These are phyloP conservation scores for Colletotrichum camelliae DNA, from an alignment of 2,329 filamentous ascomycete genomes.

Conservation along the genomic window DNA sequence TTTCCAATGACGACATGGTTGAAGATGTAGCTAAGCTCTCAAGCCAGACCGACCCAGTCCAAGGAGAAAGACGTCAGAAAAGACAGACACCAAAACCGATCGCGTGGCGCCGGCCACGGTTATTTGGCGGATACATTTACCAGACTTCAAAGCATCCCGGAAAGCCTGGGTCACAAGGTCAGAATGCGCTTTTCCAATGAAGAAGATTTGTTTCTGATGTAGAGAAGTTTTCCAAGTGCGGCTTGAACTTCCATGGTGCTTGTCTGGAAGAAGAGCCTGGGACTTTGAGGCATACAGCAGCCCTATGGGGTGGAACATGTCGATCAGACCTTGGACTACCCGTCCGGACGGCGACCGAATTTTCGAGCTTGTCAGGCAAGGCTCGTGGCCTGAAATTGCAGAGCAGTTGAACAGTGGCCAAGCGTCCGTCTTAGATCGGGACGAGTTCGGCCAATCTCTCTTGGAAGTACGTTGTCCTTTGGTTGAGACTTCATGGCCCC, in stretches of 20 bases:
- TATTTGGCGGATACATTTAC: background rate
- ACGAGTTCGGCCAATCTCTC: background rate
- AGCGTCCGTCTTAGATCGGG: background rate
- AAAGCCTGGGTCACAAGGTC: accelerated
- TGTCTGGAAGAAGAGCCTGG: background rate
- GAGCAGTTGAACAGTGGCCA: background rate
- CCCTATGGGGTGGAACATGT: background rate
- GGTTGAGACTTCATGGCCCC: background rate
- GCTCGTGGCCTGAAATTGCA: background rate
- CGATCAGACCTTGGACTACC: background rate
- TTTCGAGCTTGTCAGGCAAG: background rate
- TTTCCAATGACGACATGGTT: accelerated
- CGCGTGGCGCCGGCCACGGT: background rate
- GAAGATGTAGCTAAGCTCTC: background rate
- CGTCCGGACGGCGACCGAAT: background rate
- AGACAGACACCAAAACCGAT: background rate
- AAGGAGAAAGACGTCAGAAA: background rate
- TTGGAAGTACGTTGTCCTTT: background rate
- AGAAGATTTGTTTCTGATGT: accelerated
- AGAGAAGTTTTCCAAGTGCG: background rate
- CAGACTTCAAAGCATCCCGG: background rate
- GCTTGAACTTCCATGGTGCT: background rate
- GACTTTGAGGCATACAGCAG: background rate
- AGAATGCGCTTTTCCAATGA: accelerated
- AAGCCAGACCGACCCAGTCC: too few species aligned